phyloP scores from a whole-genome alignment of 2,329 filamentous ascomycete genomes.

The Penicillium sp. region DNA sequence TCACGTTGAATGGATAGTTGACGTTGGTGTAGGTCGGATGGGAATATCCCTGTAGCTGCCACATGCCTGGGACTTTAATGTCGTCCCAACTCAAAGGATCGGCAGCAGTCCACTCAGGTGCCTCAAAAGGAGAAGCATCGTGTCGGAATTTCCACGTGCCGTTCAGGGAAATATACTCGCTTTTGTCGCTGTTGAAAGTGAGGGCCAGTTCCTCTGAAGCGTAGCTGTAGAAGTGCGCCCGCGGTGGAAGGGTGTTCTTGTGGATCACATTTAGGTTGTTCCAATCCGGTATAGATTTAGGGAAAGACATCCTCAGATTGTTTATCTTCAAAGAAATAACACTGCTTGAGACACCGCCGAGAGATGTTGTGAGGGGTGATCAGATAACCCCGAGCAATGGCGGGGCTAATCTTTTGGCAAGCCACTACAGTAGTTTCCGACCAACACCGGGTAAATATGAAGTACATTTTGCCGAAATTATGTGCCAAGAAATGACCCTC shows the following conservation, averaged over 20 bases:
- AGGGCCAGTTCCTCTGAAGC: constrained; percentile 52
- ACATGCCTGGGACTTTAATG: constrained; percentile 65
- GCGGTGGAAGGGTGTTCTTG: constrained; percentile 58
- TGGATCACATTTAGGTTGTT: constrained; percentile 61
- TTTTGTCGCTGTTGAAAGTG: constrained; percentile 23
- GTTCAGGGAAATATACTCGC: constrained; percentile 17
- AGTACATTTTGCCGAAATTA: neutral
- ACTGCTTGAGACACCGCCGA: neutral
- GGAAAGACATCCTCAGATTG: constrained; percentile 13
- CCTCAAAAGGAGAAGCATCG: constrained; percentile 15
- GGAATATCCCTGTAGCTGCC: constrained; percentile 69
- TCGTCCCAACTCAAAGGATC: constrained; percentile 11
- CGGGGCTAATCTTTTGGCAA: neutral
- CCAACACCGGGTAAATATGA: neutral
- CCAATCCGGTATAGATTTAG: constrained; percentile 53
- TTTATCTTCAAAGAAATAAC: neutral
- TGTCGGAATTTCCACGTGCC: constrained; percentile 23
- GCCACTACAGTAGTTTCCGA: neutral
- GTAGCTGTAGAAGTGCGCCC: constrained; percentile 59
- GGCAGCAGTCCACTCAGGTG: constrained; percentile 15
- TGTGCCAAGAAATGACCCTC: neutral
- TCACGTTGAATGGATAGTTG: constrained; percentile 64
- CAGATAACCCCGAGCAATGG: neutral
- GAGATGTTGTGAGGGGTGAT: neutral
- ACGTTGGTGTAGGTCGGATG: constrained; percentile 69